These are phyloP conservation scores for Globisporangium ultimum DNA, from an alignment of 352 stramenopile genomes.

Conservation along the genomic window DNA sequence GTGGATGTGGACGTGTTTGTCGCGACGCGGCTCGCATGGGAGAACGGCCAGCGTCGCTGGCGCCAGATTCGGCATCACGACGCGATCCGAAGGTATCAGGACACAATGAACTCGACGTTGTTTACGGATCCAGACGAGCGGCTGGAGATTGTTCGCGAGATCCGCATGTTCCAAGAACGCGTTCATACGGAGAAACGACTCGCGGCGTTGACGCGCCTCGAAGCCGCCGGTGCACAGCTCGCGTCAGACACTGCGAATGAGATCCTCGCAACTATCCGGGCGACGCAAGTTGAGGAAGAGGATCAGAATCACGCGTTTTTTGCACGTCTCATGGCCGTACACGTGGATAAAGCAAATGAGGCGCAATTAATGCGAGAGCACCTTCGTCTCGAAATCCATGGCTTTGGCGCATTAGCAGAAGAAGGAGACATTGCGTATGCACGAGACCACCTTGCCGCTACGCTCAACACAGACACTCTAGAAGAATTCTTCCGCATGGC, in stretches of 20 bases:
- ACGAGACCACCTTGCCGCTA: constrained; percentile 22
- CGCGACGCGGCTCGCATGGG: constrained; percentile 53
- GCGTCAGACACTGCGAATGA: constrained; percentile 34
- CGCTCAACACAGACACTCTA: constrained; percentile 46
- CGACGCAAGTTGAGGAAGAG: constrained; percentile 68
- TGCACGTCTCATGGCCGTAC: constrained; percentile 31
- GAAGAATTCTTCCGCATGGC: constrained; percentile 83
- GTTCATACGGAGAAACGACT: constrained; percentile 56
- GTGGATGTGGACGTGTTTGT: constrained; percentile 70
- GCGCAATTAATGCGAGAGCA: constrained; percentile 34
- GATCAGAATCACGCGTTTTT: constrained; percentile 61
- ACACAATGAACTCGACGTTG: constrained; percentile 42
- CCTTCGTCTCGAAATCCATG: constrained; percentile 56
- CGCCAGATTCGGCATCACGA: constrained; percentile 71
- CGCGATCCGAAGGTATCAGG: constrained; percentile 60
- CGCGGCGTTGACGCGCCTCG: constrained; percentile 42
- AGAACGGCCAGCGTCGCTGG: constrained; percentile 59
- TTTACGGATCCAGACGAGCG: constrained; percentile 78
- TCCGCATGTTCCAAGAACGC: constrained; percentile 47
- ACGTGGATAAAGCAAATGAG: constrained; percentile 35
- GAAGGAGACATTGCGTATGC: constrained; percentile 45
- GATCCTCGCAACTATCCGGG: constrained; percentile 37
- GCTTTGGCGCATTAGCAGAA: constrained; percentile 53
- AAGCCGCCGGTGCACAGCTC: constrained; percentile 31
- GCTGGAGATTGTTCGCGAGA: constrained; percentile 39